Percentiles rank a stretch among this genome's conserved stretches.
Conservation (phyloP, 148 eudicot genomes). For the Diospyros lotus region DNA sequence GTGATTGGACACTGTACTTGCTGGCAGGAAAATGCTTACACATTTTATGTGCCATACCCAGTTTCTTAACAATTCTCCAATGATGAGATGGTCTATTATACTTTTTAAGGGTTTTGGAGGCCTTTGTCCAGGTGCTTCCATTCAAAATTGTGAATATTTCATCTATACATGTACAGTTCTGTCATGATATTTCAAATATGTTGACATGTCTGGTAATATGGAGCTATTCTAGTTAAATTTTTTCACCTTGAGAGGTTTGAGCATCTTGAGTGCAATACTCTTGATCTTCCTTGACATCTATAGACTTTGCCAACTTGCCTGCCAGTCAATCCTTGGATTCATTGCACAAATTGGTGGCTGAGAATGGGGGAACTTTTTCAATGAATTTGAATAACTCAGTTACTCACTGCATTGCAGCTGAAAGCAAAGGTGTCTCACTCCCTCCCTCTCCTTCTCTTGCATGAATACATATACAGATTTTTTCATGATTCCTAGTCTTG, state of each 20-base stretch:
- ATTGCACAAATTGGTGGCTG: conserved; percentile 82
- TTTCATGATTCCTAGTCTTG: background rate
- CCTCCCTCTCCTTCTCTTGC: background rate
- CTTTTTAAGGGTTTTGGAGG: background rate
- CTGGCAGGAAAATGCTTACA: background rate
- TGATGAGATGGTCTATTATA: background rate
- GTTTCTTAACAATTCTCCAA: background rate
- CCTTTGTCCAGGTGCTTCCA: background rate
- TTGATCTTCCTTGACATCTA: conserved; percentile 28
- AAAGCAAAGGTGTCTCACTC: conserved; percentile 56
- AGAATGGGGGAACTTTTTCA: conserved; percentile 89
- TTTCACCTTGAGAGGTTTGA: background rate
- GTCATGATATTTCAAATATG: background rate
- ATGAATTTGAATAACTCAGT: conserved; percentile 86
- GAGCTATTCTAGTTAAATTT: background rate
- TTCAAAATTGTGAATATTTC: background rate
- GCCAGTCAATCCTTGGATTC: conserved; percentile 50
- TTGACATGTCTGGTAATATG: background rate
- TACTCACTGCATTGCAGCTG: conserved; percentile 89
- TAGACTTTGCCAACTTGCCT: conserved; percentile 77
- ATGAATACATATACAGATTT: background rate
- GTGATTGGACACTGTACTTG: background rate
- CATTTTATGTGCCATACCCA: background rate
- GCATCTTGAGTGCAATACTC: background rate
- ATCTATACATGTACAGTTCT: background rate